Percentiles rank a stretch among this genome's conserved stretches.
phyloP scores from a whole-genome alignment of 306 rosid genomes.

The Medicago arabica region DNA sequence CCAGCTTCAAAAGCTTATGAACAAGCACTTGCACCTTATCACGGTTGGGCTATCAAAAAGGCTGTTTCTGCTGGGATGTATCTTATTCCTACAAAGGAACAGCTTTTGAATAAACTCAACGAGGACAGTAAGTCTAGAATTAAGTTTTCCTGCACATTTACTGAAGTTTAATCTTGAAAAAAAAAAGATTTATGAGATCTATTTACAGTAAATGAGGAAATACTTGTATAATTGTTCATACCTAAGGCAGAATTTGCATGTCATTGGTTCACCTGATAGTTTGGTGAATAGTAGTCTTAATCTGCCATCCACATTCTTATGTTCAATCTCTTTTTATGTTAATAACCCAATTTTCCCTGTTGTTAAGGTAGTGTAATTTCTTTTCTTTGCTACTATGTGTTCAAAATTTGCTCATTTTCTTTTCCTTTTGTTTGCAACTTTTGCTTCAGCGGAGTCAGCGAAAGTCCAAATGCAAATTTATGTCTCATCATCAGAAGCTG shows the following conservation, averaged over 20 bases:
- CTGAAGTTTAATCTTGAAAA: conserved; percentile 16
- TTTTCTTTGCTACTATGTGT: background rate
- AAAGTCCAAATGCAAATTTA: conserved; percentile 75
- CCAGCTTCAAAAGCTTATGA: conserved; percentile 91
- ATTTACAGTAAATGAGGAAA: background rate
- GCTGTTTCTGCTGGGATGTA: conserved; percentile 96
- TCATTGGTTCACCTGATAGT: conserved; percentile 3
- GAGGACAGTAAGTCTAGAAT: conserved; percentile 76
- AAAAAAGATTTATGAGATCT: background rate
- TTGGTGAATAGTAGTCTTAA: background rate
- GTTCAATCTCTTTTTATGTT: conserved; percentile 3
- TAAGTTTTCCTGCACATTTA: conserved; percentile 26
- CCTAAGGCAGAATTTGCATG: conserved; percentile 17
- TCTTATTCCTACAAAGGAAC: conserved; percentile 76
- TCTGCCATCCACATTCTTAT: conserved; percentile 15
- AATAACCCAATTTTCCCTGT: too few species aligned
- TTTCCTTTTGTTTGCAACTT: conserved; percentile 17
- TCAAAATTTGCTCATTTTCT: background rate
- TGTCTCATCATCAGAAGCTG: conserved; percentile 62
- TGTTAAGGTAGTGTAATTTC: background rate
- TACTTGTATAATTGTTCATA: background rate
- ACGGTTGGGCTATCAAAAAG: conserved; percentile 89
- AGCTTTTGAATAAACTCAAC: conserved; percentile 72
- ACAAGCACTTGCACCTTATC: conserved; percentile 81
- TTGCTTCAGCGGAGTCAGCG: conserved; percentile 72